Evolutionary conservation across 768 basidiomycete genomes (phyloP).

Genomic region (Tricholomella constricta): DNA sequence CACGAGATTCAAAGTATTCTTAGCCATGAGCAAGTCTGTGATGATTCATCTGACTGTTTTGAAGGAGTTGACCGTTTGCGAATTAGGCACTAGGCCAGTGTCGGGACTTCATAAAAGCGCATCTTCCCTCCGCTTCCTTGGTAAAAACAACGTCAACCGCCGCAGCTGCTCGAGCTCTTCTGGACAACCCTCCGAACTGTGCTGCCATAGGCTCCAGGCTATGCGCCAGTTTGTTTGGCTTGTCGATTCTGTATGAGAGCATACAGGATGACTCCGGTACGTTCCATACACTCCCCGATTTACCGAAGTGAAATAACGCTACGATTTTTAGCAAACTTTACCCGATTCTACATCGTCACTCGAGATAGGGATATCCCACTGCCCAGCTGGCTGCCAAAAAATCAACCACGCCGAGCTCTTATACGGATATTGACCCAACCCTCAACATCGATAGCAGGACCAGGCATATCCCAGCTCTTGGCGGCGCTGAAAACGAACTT

Average conservation of each 20-base stretch:
- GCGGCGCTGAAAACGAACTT: conserved; percentile 42
- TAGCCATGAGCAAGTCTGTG: conserved; percentile 77
- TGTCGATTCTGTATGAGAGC: conserved; percentile 59
- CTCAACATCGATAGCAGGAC: conserved; percentile 9
- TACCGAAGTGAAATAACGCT: neutral
- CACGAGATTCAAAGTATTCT: conserved; percentile 58
- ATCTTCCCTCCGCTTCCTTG: conserved; percentile 53
- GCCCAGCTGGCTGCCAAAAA: conserved; percentile 5
- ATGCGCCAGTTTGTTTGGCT: conserved; percentile 61
- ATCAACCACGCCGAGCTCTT: conserved; percentile 29
- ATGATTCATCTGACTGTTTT: neutral
- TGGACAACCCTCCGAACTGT: conserved; percentile 44
- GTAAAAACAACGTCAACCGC: conserved; percentile 74
- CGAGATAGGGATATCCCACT: conserved; percentile 28
- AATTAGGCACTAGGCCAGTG: conserved; percentile 82
- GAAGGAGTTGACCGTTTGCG: neutral
- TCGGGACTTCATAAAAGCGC: conserved; percentile 52
- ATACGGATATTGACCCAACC: conserved; percentile 27
- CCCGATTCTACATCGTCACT: conserved; percentile 67
- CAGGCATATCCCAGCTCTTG: conserved; percentile 31
- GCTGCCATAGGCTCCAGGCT: conserved; percentile 78
- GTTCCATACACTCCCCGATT: conserved; percentile 1
- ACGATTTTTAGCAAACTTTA: conserved; percentile 55
- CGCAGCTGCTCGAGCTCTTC: conserved; percentile 57
- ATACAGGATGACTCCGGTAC: conserved; percentile 66